phyloP scores from a whole-genome alignment of 2,329 filamentous ascomycete genomes.

The Talaromyces sp. region DNA sequence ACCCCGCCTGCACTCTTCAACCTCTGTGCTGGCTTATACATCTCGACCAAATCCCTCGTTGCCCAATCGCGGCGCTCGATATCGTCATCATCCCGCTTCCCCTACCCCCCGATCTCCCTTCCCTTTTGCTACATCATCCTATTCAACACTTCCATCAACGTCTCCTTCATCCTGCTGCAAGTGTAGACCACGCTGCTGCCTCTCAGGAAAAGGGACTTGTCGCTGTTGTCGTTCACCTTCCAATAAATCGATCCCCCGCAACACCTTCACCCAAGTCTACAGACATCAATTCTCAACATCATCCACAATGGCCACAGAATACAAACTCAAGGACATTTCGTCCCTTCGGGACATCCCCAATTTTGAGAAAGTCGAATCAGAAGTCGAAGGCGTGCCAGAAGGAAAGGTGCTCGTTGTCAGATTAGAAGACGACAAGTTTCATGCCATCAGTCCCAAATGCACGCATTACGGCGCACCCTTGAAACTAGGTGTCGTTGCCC shows the following conservation, averaged over 20 bases:
- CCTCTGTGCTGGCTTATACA: background rate
- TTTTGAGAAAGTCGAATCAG: conserved; percentile 80
- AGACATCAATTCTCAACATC: conserved; percentile 17
- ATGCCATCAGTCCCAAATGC: conserved; percentile 79
- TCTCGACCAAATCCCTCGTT: conserved; percentile 1
- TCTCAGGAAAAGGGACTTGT: conserved; percentile 9
- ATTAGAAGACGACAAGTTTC: conserved; percentile 66
- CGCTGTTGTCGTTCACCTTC: conserved; percentile 9
- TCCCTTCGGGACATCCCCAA: conserved; percentile 67
- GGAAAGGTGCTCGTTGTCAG: conserved; percentile 86
- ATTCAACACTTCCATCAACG: background rate
- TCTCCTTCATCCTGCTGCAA: conserved; percentile 8
- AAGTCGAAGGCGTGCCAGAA: conserved; percentile 82
- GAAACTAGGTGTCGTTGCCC: conserved; percentile 76
- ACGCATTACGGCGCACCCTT: conserved; percentile 90
- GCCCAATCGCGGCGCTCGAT: conserved; percentile 5
- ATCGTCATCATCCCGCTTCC: conserved; percentile 11
- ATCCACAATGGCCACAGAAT: conserved; percentile 38
- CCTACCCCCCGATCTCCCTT: background rate
- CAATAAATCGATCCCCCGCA: background rate
- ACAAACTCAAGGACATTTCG: conserved; percentile 67
- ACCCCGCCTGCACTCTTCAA: background rate
- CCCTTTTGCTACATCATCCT: background rate
- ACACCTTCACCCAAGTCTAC: background rate
- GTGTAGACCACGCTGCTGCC: conserved; percentile 15